Evolutionary conservation across 2,329 filamentous ascomycete species (phyloP), one percentile per base, ranked within the genome.

Genomic region (Shiraia sp.): DNA sequence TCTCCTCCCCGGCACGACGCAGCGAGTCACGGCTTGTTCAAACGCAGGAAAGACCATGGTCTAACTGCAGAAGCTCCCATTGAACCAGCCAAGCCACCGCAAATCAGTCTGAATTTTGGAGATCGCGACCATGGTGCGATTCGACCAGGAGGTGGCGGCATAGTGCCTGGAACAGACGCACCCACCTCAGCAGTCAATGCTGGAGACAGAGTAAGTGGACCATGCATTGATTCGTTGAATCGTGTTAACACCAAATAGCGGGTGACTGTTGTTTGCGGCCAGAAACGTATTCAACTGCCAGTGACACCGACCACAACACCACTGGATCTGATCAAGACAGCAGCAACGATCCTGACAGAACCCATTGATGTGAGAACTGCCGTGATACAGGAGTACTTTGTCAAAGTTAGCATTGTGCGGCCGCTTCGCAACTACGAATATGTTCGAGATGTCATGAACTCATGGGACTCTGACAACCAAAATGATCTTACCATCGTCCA

Each of bases 371-470:
- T 84, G 0, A 73, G 78, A 9, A 80, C 77, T 10, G 86, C 85
- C 37, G 78, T 93, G n/a, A 67, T 96, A 9, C 70, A 90, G 13
- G 92, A 97, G 67, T 82, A 79, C 14, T 96, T 90, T 65, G 73
- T 77, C 14, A 79, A 83, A 31, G 78, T 93, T 1, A 89, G 89
- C 22, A 76, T 97, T 2, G 88, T 95, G 66, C 83, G 92, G 27
- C 86, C 88, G 1, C 72, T 97, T 17, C 86, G 92, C 28, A 85
- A 83, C 27, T 96, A 96, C 64, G 92, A 97, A 72, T 83, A 82
- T 48, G 80, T 97, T 23, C 82, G 89, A 45, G 89, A 96, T 59
- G 81, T 96, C 15, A 81, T 96, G 79, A 95, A 95, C 66, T 95
- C 90, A 0, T 97, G 92, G 92, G 88, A 95, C 47, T 77, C 79